These are phyloP conservation scores for Gynochthodes officinalis DNA, from an alignment of 257 asterid species.

Conservation along the genomic window DNA sequence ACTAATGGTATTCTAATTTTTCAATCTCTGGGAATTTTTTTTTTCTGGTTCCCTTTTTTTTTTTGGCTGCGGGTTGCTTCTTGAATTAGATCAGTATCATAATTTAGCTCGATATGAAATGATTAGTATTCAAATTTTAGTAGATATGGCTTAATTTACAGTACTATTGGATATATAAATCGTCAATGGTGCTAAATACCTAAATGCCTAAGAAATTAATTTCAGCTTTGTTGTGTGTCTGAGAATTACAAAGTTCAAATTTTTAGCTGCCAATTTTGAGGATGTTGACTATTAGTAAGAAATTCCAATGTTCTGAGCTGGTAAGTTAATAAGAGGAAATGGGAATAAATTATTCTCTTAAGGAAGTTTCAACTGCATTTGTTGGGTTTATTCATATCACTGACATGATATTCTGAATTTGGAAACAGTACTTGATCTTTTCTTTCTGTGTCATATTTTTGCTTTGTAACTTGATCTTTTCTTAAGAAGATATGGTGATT, in stretches of 20 bases:
- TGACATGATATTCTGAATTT: not conserved
- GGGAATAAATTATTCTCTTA: not conserved
- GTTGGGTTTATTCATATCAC: not conserved
- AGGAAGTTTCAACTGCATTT: not conserved
- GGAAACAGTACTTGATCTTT: not conserved
- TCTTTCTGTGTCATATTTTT: not conserved
- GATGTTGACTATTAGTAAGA: not conserved
- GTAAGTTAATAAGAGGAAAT: not conserved
- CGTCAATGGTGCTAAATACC: not conserved
- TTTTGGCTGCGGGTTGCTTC: not conserved
- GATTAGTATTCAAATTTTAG: not conserved
- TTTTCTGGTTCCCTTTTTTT: not conserved
- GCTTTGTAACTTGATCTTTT: not conserved
- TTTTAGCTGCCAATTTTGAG: not conserved
- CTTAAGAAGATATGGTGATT: not conserved
- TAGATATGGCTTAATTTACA: not conserved
- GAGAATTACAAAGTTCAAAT: not conserved
- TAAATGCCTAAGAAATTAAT: not conserved
- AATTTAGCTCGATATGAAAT: too few species aligned
- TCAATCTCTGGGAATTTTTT: too few species aligned
- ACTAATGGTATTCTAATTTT: slow-evolving; percentile 60
- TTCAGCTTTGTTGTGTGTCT: not conserved
- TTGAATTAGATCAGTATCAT: not conserved
- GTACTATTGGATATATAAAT: not conserved
- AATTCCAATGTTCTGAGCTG: not conserved